Evolutionary conservation across 805 yeast species (phyloP).

Genomic region (Jamesozyma jinghongensis): DNA sequence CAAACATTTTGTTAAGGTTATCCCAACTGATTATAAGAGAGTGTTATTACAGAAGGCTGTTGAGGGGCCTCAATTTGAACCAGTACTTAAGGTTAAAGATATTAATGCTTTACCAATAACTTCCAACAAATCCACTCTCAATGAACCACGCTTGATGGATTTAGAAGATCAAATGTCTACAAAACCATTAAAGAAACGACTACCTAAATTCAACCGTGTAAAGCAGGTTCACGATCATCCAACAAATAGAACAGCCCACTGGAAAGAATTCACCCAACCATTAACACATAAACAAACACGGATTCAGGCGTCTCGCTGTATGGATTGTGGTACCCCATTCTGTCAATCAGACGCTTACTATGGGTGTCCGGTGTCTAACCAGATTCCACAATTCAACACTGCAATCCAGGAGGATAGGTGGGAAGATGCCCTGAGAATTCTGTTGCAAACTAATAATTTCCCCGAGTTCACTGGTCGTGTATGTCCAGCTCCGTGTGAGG

Average conservation of each 20-base stretch:
- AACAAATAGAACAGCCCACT: slow-evolving; percentile 21
- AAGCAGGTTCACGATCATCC: slow-evolving; percentile 36
- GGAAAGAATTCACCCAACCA: slow-evolving; percentile 77
- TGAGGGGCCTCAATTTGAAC: too few species aligned
- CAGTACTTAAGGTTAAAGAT: not conserved
- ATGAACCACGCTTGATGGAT: slow-evolving; percentile 82
- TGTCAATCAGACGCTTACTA: slow-evolving; percentile 79
- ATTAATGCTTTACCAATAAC: not conserved
- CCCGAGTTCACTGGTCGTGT: slow-evolving; percentile 98
- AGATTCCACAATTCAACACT: slow-evolving; percentile 97
- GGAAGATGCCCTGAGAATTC: slow-evolving; percentile 85
- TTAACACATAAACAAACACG: slow-evolving; percentile 78
- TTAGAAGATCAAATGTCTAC: slow-evolving; percentile 53
- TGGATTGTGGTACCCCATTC: slow-evolving; percentile 99
- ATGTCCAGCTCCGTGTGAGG: slow-evolving; percentile 99
- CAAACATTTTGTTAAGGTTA: slow-evolving; percentile 84
- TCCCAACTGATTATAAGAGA: slow-evolving; percentile 84
- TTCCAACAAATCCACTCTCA: slow-evolving; percentile 28
- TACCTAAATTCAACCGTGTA: slow-evolving; percentile 60
- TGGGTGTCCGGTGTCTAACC: slow-evolving; percentile 95
- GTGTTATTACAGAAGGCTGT: slow-evolving; percentile 81
- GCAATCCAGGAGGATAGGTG: slow-evolving; percentile 90
- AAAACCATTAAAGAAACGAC: slow-evolving; percentile 27
- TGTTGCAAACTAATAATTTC: slow-evolving; percentile 94
- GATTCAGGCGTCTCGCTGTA: slow-evolving; percentile 93